Evolutionary conservation across 257 asterid genomes (phyloP).

Genomic region (Nicotiana benthamiana): DNA sequence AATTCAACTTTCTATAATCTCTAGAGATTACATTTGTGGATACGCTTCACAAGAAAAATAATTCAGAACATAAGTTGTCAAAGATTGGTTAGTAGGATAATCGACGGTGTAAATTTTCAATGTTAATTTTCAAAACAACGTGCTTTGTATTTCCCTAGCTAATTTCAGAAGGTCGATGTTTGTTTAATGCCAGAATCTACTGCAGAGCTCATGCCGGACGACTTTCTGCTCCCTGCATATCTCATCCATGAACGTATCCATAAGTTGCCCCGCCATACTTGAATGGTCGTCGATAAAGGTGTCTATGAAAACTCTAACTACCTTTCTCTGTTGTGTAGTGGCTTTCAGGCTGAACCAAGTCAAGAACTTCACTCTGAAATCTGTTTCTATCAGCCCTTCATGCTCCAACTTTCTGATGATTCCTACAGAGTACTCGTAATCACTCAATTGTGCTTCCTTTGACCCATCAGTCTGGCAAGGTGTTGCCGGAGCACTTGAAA

Average conservation of each 20-base stretch:
- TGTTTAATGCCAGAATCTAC: slow-evolving; percentile 67
- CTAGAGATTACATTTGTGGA: not conserved
- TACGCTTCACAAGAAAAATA: not conserved
- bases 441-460: slow-evolving; percentile 18
- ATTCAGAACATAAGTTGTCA: not conserved
- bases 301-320: slow-evolving; percentile 57
- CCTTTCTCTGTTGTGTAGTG: slow-evolving; percentile 45
- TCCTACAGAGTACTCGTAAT: slow-evolving; percentile 68
- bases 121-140: not conserved
- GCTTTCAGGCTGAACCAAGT: slow-evolving; percentile 87
- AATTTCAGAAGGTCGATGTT: not conserved
- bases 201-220: slow-evolving; percentile 51
- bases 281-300: slow-evolving; percentile 58
- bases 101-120: not conserved
- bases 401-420: slow-evolving; percentile 62
- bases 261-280: slow-evolving; percentile 65
- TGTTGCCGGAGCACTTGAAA: slow-evolving; percentile 23
- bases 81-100: not conserved
- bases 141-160: not conserved
- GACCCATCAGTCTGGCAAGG: slow-evolving; percentile 25
- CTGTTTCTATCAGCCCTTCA: slow-evolving; percentile 51
- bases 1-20: not conserved
- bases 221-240: slow-evolving; percentile 39
- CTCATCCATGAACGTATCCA: slow-evolving; percentile 52
- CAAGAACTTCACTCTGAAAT: slow-evolving; percentile 63